Evolutionary conservation across 129 eudicot genomes (phyloP), one percentile per base, ranked within the genome.

Genomic region (Flaveria bidentis): DNA sequence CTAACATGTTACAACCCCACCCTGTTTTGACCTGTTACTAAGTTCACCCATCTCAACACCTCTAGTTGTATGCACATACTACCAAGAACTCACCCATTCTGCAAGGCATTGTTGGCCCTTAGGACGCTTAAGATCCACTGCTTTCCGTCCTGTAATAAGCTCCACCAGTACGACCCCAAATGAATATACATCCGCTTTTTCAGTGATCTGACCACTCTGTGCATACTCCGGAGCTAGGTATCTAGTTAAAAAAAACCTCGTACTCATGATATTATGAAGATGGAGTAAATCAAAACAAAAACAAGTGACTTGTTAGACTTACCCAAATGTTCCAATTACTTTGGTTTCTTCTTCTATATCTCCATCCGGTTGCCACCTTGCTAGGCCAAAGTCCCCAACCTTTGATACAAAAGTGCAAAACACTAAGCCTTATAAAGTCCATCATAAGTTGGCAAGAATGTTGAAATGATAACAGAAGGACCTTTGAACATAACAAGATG

Each of bases 291-390:
- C 36, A 63, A 72, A 72, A 28, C 1, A 9, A 26, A 20, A 6
- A 16, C n/a, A 13, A 64, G 70, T 7, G 25, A 9, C 70, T 64
- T 46, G 6, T 61, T 30, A 33, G 62, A 81, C 79, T 75, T 78
- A 92, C 97, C 97, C 97, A 74, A 92, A 89, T 36, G 97, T 92
- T 79, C 97, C 97, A 33, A 92, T 92, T 69, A 92, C 91, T 87
- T 91, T 87, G 6, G 97, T 92, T 82, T 92, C 96, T 57, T 89
- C 97, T 64, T 91, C 97, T 12, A 85, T 87, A 73, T 84, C 89
- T 70, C 97, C 97, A 61, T 92, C 96, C 58, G 97, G 97, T 76
- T 92, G 97, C 97, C 97, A 92, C 71, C 97, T 84, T 16, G 97
- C 97, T 46, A 92, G 86, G 13, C 97, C 97, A 77, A 92, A 92